Percentiles rank a stretch among this genome's conserved stretches.
Conservation (phyloP, 208 protist genomes). For the Tritrichomonas musculus region DNA sequence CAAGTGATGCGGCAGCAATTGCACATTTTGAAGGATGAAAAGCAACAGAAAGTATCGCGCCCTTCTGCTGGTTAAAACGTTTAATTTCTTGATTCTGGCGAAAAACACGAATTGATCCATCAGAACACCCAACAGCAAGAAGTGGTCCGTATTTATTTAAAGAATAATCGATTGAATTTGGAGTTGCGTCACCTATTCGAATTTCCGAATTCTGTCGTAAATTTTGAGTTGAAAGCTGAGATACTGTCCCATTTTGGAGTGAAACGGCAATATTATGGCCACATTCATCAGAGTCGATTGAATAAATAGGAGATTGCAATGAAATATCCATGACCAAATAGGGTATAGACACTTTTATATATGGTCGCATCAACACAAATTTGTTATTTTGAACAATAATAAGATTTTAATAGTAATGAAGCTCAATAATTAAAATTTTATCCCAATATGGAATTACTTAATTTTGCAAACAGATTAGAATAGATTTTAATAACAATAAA, state of each 20-base stretch:
- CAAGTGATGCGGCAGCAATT: background rate
- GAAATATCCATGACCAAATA: background rate
- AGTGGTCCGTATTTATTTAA: background rate
- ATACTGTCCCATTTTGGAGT: background rate
- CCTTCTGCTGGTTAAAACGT: background rate
- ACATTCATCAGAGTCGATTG: background rate
- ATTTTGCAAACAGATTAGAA: too few relatives aligned
- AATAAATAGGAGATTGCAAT: background rate
- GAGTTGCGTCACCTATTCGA: background rate
- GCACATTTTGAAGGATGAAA: background rate
- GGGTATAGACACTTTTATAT: background rate
- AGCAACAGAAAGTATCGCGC: background rate
- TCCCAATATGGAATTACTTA: too few relatives aligned
- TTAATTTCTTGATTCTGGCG: background rate
- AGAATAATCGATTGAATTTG: background rate
- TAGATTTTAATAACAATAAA: too few relatives aligned
- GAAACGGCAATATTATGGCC: conserved; percentile 13
- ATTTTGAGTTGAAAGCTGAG: background rate
- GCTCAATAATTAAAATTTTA: too few relatives aligned
- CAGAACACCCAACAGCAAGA: background rate
- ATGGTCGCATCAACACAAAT: too few relatives aligned
- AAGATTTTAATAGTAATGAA: too few relatives aligned
- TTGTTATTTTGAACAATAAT: too few relatives aligned
- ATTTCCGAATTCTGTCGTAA: background rate
- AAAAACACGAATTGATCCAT: background rate